phyloP scores from a whole-genome alignment of 202 grass and related monocot genomes.

The Carex arenaria region DNA sequence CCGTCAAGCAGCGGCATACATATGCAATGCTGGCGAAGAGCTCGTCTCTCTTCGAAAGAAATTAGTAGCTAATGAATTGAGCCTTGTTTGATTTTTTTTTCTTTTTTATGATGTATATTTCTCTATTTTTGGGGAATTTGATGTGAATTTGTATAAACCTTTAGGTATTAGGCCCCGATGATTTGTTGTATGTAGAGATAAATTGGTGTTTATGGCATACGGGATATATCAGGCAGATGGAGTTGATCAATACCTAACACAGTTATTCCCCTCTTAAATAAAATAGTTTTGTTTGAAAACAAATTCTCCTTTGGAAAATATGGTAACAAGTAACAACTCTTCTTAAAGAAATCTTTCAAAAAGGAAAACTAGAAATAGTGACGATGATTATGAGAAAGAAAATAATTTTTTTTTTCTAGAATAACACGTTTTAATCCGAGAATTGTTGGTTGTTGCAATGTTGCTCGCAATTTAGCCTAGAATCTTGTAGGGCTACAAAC shows the following conservation, averaged over 20 bases:
- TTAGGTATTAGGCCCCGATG: not conserved
- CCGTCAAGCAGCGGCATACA: slow-evolving; percentile 63
- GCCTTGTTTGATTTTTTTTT: slow-evolving; percentile 6
- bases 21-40: slow-evolving; percentile 65
- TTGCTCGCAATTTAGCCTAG: too few relatives aligned
- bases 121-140: not conserved
- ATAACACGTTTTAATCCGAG: too few relatives aligned
- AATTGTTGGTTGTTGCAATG: too few relatives aligned
- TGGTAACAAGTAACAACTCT: too few relatives aligned
- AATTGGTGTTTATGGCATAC: slow-evolving; percentile 62
- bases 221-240: slow-evolving; percentile 78
- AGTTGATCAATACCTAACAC: not conserved
- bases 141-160: slow-evolving; percentile 16
- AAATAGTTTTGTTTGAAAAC: too few relatives aligned
- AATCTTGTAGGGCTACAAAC: too few relatives aligned
- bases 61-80: slow-evolving; percentile 54
- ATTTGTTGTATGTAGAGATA: slow-evolving; percentile 19
- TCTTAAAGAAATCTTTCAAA: too few relatives aligned
- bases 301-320: too few relatives aligned
- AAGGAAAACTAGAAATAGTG: too few relatives aligned
- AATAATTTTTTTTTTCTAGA: too few relatives aligned
- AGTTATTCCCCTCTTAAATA: not conserved
- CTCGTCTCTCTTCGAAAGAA: slow-evolving; percentile 57
- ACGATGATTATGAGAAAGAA: too few relatives aligned
- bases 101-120: not conserved